Base-by-base conservation (phyloP, 2,329 filamentous ascomycete genomes). In the Sporothrix sp. region DNA sequence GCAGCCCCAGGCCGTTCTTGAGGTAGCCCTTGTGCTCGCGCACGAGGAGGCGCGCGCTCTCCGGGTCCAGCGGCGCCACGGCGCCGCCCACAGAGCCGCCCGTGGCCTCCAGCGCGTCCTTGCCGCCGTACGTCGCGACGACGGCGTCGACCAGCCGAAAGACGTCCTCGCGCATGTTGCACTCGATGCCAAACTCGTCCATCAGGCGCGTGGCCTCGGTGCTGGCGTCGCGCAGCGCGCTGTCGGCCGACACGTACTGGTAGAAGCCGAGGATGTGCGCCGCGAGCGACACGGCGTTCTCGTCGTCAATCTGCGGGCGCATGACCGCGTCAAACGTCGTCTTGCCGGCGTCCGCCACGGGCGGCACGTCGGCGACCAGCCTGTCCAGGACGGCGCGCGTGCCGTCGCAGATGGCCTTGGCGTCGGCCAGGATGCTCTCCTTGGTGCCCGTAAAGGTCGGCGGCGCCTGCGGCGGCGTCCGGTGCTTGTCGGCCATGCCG, bases 11-110 rank as follows among this genome's bases (percentile, higher is more conserved):
- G 13, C 87, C 87, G 64, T 88, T 89, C 49, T 79, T 75, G 59
- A 91, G 82, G 65, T 86, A 91, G 56, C 74, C 77, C 67, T 87
- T 87, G 60, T 84, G 78, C 60, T 89, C 82, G 68, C 86, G 88
- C 67, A 89, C 82, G 27, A 93, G 70, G 56, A 90, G 66, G n/a
- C 83, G 76, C 58, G 80, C 67, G 51, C 79, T 83, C 68, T 93
- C 87, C 0, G 78, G 70, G 52, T 87, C 82, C 30, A 89, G 70
- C 16, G 75, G 70, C 25, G 38, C 13, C 6, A 39, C 20, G 21
- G 28, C 48, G n/a, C 37, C 33, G 5, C 38, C 44, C 11, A 46
- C 36, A 10, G 45, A 21, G 13, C 48, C 56, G 11, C 45, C 51
- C 37, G 74, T 69, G 52, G 66, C 64, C 58, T 77, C 75, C 59